Conservation (phyloP, 768 basidiomycete genomes). For the Filobasidium wieringae region DNA sequence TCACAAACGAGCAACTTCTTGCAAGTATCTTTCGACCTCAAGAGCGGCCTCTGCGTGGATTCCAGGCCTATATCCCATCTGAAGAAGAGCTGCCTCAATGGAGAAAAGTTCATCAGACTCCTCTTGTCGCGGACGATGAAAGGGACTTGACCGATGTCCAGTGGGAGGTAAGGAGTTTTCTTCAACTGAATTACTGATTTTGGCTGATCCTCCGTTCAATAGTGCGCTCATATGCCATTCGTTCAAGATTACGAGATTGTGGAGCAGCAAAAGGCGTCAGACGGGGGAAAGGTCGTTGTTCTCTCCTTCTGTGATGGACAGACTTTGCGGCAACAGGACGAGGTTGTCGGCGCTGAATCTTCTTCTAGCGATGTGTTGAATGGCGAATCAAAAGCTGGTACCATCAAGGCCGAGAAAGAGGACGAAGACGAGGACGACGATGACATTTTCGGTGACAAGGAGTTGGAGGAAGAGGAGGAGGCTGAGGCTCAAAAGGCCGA, state of each 20-base stretch:
- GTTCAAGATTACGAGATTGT: conserved; percentile 27
- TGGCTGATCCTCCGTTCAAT: background rate
- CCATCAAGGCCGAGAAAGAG: background rate
- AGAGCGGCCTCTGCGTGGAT: conserved; percentile 20
- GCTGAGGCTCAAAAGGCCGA: conserved; percentile 1
- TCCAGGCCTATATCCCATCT: conserved; percentile 25
- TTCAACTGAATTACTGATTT: conserved; percentile 12
- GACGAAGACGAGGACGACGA: conserved; percentile 10
- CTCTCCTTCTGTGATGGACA: conserved; percentile 24
- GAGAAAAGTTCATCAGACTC: conserved; percentile 16
- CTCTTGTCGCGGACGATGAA: conserved; percentile 15
- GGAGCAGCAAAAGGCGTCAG: conserved; percentile 9
- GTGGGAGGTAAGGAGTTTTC: conserved; percentile 17
- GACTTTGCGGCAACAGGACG: background rate
- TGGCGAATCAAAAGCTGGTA: background rate
- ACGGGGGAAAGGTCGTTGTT: conserved; percentile 20
- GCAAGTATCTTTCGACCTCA: conserved; percentile 26
- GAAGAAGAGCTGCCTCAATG: conserved; percentile 16
- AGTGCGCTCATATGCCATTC: background rate
- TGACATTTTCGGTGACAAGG: conserved; percentile 11
- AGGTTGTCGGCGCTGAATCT: background rate
- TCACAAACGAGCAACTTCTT: conserved; percentile 21
- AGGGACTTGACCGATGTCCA: conserved; percentile 17
- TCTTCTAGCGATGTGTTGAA: background rate
- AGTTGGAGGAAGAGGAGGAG: conserved; percentile 5